These are phyloP conservation scores for Penicillium crustosum DNA, from an alignment of 2,329 filamentous ascomycete genomes.

Conservation along the genomic window DNA sequence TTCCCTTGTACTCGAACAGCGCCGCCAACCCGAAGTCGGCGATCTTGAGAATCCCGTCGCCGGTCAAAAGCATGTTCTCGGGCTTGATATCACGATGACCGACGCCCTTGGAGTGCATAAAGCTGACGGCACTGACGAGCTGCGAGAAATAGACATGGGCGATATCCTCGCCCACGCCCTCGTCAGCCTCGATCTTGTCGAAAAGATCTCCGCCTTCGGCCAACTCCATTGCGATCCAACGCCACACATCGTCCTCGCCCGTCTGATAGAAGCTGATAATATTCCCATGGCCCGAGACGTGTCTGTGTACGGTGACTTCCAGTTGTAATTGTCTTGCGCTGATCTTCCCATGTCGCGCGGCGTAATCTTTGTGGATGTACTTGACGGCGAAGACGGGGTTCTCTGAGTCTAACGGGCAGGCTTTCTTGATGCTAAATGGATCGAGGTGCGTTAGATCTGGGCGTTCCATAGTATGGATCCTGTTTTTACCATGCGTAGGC, in stretches of 20 bases:
- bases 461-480: neutral
- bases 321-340: slow-evolving; percentile 85
- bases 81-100: slow-evolving; percentile 91
- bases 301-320: slow-evolving; percentile 86
- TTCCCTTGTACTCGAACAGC: slow-evolving; percentile 85
- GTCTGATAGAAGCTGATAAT: slow-evolving; percentile 90
- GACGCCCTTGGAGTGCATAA: slow-evolving; percentile 94
- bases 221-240: slow-evolving; percentile 98
- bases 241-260: slow-evolving; percentile 82
- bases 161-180: slow-evolving; percentile 89
- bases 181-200: slow-evolving; percentile 98
- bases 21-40: slow-evolving; percentile 96
- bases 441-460: slow-evolving; percentile 10
- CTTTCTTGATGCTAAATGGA: slow-evolving; percentile 78
- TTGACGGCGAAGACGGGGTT: slow-evolving; percentile 92
- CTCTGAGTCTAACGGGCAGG: slow-evolving; percentile 67
- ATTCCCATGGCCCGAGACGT: slow-evolving; percentile 85
- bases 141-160: slow-evolving; percentile 96
- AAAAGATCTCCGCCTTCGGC: slow-evolving; percentile 95
- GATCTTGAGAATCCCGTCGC: slow-evolving; percentile 82
- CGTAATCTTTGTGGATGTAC: slow-evolving; percentile 97
- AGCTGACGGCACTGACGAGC: slow-evolving; percentile 83
- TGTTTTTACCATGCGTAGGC: slow-evolving; percentile 84
- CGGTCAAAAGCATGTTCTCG: slow-evolving; percentile 89
- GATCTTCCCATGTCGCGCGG: slow-evolving; percentile 82